A percentile compares a stretch with the other conserved stretches of the same genome.
These are phyloP conservation scores for Amaranthus hypochondriacus DNA, from an alignment of 148 eudicot species.

Conservation along the genomic window DNA sequence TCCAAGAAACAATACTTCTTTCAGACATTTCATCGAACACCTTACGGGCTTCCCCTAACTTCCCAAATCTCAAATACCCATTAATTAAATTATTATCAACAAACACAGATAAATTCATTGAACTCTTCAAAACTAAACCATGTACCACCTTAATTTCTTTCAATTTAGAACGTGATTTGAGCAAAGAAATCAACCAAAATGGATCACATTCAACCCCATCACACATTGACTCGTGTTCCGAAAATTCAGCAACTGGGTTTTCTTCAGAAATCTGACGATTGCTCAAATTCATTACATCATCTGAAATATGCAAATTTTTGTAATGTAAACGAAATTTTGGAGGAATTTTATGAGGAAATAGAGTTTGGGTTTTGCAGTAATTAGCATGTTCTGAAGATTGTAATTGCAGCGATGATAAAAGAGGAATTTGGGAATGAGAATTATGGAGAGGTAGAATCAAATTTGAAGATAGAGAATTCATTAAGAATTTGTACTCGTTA, in stretches of 20 bases:
- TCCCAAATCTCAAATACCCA: conserved; percentile 39
- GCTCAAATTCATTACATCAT: not conserved
- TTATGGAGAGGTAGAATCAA: conserved; percentile 1
- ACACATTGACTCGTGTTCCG: not conserved
- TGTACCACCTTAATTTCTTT: conserved; percentile 46
- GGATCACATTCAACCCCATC: conserved; percentile 16
- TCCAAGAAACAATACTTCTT: conserved; percentile 74
- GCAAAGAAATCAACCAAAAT: conserved; percentile 26
- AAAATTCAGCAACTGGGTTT: conserved; percentile 9
- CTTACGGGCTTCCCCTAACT: conserved; percentile 47
- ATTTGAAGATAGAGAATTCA: conserved; percentile 18
- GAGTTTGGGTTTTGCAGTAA: conserved; percentile 6
- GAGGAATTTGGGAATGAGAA: conserved; percentile 9
- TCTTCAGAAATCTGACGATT: conserved; percentile 12
- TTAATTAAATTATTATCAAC: conserved; percentile 59
- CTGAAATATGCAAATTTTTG: not conserved
- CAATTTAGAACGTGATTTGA: conserved; percentile 37
- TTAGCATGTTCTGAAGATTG: conserved; percentile 5
- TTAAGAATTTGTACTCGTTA: conserved; percentile 11
- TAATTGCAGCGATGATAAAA: conserved; percentile 10
- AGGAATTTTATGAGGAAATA: not conserved
- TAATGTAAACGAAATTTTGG: conserved; percentile 4
- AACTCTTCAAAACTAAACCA: conserved; percentile 39
- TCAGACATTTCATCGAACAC: conserved; percentile 71
- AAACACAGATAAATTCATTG: conserved; percentile 18